Evolutionary conservation across 768 basidiomycete genomes (phyloP), one percentile per base, ranked within the genome.

Genomic region (Russula ochroleuca): DNA sequence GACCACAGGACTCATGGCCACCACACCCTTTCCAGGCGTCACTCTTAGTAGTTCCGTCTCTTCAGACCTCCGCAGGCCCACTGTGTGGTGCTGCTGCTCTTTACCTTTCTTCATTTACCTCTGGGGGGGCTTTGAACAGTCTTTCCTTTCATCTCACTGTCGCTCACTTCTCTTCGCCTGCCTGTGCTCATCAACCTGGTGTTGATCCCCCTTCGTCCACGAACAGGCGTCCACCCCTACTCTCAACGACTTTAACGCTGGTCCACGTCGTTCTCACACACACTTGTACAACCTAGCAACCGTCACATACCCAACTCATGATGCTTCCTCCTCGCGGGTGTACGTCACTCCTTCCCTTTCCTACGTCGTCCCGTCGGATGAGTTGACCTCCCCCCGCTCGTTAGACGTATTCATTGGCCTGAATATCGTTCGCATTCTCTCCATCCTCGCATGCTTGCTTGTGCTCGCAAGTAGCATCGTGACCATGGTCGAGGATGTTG

Each of bases 261-360:
- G 25, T 57, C 33, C 58, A 59, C 52, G 31, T 31, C 21, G 35
- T 45, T 35, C 47, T 56, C 54, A 56, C 58, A 41, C 54, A 56
- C 58, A 41, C 11, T n/a, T 43, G 38, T n/a, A 54, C 37, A 25
- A 14, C 45, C 54, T 56, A 61, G 57, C 33, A 60, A 56, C 48
- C 13, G 13, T 55, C 59, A 52, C 53, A 57, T 1, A 43, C 14
- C 14, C 23, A 43, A n/a, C n/a, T 21, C 25, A 19, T 55, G 31
- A 68, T 68, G 67, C 40, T 68, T 50, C 65, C 67, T 43, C 67
- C 67, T 60, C 65, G 62, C 50, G 67, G 57, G n/a, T 68, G 67
- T 68, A 48, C 40, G 68, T 68, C 56, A 25, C 43, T 10, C 1
- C 13, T 19, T n/a, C 7, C 10, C 41, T 37, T 15, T 54, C 37